Percentiles rank a stretch among this genome's conserved stretches.
phyloP scores from a whole-genome alignment of 148 eudicot species.

The Rhododendron mucronatum region DNA sequence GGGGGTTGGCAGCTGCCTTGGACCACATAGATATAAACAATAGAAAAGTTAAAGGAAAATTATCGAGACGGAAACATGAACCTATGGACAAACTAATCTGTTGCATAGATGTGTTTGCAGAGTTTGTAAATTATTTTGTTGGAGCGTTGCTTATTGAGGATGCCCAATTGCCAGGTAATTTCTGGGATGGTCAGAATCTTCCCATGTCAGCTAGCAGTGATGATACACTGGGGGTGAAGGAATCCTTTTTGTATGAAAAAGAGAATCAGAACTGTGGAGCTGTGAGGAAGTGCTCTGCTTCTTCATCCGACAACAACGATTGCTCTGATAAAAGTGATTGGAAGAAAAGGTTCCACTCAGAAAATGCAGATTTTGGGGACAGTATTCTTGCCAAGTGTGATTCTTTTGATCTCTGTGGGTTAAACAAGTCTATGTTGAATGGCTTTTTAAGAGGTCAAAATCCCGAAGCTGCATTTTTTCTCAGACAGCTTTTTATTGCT shows the following conservation, averaged over 20 bases:
- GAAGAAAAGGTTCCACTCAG: constrained; percentile 23
- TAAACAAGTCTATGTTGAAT: constrained; percentile 39
- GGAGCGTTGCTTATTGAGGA: constrained; percentile 40
- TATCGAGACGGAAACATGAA: constrained; percentile 29
- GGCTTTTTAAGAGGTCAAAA: constrained; percentile 56
- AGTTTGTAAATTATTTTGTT: constrained; percentile 33
- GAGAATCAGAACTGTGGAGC: constrained; percentile 17
- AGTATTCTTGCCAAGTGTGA: constrained; percentile 33
- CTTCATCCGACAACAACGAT: constrained; percentile 18
- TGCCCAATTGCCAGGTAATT: constrained; percentile 15
- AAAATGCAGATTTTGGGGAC: constrained; percentile 20
- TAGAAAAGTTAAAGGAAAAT: constrained; percentile 29
- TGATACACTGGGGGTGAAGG: constrained; percentile 14
- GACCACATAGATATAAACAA: constrained; percentile 25
- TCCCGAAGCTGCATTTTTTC: constrained; percentile 59
- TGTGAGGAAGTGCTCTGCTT: constrained; percentile 8
- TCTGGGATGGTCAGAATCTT: constrained; percentile 17
- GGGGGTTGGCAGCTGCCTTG: constrained; percentile 65
- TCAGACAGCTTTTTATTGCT: constrained; percentile 65
- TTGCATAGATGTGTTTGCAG: constrained; percentile 35
- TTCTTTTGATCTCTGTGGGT: constrained; percentile 24
- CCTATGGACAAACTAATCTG: constrained; percentile 33
- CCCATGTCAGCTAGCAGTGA: constrained; percentile 15
- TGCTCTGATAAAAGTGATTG: constrained; percentile 12
- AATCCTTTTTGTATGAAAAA: constrained; percentile 18